phyloP scores from a whole-genome alignment of 805 yeast species.

The Huiozyma naganishii region DNA sequence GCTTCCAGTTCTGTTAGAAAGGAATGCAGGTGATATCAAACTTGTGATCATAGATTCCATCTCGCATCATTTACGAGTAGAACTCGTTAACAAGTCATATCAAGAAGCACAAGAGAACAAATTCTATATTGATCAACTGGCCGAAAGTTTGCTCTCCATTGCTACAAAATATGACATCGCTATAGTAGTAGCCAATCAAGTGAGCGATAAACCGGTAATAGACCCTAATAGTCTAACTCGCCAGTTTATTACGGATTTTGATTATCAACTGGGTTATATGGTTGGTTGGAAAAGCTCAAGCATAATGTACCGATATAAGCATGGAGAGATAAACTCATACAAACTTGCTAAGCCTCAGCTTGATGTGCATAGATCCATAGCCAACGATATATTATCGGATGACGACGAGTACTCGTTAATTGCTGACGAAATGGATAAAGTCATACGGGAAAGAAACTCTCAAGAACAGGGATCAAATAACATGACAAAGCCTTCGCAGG shows the following conservation, averaged over 20 bases:
- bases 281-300: constrained; percentile 60
- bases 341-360: background rate
- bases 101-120: constrained; percentile 32
- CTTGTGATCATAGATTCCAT: constrained; percentile 71
- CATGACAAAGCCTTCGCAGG: background rate
- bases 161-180: constrained; percentile 44
- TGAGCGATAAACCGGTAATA: constrained; percentile 42
- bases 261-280: constrained; percentile 61
- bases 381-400: constrained; percentile 18
- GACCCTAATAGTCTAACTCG: constrained; percentile 8
- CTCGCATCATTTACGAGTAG: constrained; percentile 69
- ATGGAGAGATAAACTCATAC: constrained; percentile 4
- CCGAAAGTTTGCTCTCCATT: constrained; percentile 38
- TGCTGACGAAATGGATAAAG: constrained; percentile 12
- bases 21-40: constrained; percentile 32
- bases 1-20: constrained; percentile 45
- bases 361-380: background rate
- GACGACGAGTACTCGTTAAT: constrained; percentile 21
- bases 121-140: constrained; percentile 33
- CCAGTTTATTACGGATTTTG: constrained; percentile 30
- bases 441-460: background rate
- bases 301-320: constrained; percentile 25
- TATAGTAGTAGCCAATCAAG: constrained; percentile 68
- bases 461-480: background rate
- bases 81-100: constrained; percentile 33